phyloP scores from a whole-genome alignment of 805 yeast species.

The Blastobotrys parvus region DNA sequence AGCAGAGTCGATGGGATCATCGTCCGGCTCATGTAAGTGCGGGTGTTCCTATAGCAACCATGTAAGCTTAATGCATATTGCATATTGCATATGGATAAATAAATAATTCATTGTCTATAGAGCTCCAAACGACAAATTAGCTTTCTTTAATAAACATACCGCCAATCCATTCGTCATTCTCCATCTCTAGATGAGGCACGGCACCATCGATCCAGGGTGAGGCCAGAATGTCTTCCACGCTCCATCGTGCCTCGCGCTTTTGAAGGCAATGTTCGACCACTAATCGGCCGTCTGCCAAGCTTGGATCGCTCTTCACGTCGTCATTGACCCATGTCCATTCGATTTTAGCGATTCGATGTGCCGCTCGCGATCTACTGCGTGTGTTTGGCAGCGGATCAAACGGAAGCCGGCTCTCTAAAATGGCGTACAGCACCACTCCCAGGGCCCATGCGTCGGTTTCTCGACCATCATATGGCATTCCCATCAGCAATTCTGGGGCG shows the following conservation, averaged over 20 bases:
- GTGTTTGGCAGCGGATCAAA: conserved; percentile 63
- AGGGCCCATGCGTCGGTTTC: conserved; percentile 92
- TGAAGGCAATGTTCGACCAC: conserved; percentile 44
- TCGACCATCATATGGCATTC: conserved; percentile 84
- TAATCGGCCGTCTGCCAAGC: conserved; percentile 40
- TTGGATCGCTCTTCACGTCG: conserved; percentile 3
- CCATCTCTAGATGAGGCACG: background rate
- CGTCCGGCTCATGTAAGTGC: too few relatives aligned
- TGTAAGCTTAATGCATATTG: too few relatives aligned
- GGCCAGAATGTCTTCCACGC: conserved; percentile 15
- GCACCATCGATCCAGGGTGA: conserved; percentile 13
- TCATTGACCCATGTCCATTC: conserved; percentile 80
- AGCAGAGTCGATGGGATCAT: too few relatives aligned
- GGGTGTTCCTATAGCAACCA: too few relatives aligned
- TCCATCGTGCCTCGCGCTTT: conserved; percentile 40
- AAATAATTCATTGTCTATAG: too few relatives aligned
- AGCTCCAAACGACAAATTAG: too few relatives aligned
- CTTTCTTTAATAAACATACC: background rate
- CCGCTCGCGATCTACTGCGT: conserved; percentile 45
- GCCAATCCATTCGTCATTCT: background rate
- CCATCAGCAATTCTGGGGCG: conserved; percentile 88
- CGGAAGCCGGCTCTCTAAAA: conserved; percentile 81
- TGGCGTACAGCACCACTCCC: conserved; percentile 81
- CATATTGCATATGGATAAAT: too few relatives aligned
- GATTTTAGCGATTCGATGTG: conserved; percentile 85